Percentiles rank a stretch among this genome's conserved stretches.
phyloP scores from a whole-genome alignment of 495 filamentous ascomycete species.

The Physcia stellaris region DNA sequence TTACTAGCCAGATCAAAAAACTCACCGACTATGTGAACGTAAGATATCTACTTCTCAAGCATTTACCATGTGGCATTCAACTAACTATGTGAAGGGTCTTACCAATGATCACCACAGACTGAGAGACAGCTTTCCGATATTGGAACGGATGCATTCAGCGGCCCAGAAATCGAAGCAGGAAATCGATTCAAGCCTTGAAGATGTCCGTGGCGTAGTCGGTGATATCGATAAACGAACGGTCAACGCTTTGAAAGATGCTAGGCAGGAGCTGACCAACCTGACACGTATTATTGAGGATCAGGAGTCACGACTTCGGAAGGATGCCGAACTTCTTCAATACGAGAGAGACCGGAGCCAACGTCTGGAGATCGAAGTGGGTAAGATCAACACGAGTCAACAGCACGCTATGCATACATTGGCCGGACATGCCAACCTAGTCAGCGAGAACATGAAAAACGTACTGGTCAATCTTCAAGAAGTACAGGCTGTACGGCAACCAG shows the following conservation, averaged over 20 bases:
- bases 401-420: background rate
- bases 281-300: constrained; percentile 6
- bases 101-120: constrained; percentile 15
- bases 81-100: constrained; percentile 10
- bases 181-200: constrained; percentile 2
- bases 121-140: constrained; percentile 5
- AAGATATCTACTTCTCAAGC: too few relatives aligned
- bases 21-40: too few relatives aligned
- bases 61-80: too few relatives aligned
- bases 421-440: constrained; percentile 5
- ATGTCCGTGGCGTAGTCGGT: background rate
- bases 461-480: constrained; percentile 4
- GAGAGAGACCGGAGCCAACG: constrained; percentile 6
- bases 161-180: background rate
- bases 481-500: background rate
- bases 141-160: background rate
- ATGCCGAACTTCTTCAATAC: background rate
- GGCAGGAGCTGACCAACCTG: constrained; percentile 1
- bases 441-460: constrained; percentile 7
- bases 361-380: constrained; percentile 5
- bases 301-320: constrained; percentile 1
- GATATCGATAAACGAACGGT: background rate
- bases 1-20: constrained; percentile 6
- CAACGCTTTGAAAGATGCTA: constrained; percentile 1
- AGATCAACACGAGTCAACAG: constrained; percentile 4